These are phyloP conservation scores for Reutealis trisperma DNA, from an alignment of 345 rosid species.

Conservation along the genomic window DNA sequence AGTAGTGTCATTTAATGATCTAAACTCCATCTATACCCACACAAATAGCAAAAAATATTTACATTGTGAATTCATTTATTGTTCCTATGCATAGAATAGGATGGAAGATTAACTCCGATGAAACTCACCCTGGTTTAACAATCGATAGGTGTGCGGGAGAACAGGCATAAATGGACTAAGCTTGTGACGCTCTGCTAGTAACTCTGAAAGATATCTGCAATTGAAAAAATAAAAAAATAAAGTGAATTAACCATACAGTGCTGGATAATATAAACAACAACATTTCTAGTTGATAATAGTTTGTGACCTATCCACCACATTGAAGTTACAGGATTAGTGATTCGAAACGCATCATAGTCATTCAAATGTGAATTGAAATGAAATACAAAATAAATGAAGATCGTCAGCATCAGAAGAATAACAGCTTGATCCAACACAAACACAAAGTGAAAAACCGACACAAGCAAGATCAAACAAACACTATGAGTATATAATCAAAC, in stretches of 20 bases:
- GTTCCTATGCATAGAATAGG: neutral
- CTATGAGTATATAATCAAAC: neutral
- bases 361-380: neutral
- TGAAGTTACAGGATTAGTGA: neutral
- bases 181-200: slow-evolving; percentile 76
- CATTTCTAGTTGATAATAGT: too few species aligned
- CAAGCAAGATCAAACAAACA: too few species aligned
- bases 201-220: slow-evolving; percentile 72
- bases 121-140: slow-evolving; percentile 78
- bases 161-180: slow-evolving; percentile 69
- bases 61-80: too few species aligned
- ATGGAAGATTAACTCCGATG: neutral
- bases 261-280: too few species aligned
- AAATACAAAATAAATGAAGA: neutral
- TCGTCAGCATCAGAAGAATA: too few species aligned
- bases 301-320: too few species aligned
- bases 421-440: neutral
- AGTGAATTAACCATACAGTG: neutral
- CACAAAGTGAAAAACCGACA: too few species aligned
- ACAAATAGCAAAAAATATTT: neutral
- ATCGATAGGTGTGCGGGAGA: slow-evolving; percentile 56
- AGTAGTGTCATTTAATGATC: neutral
- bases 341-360: neutral
- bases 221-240: slow-evolving; percentile 2
- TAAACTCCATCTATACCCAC: neutral